These are phyloP conservation scores for Erodium texanum DNA, from an alignment of 441 rosid species.

Conservation along the genomic window DNA sequence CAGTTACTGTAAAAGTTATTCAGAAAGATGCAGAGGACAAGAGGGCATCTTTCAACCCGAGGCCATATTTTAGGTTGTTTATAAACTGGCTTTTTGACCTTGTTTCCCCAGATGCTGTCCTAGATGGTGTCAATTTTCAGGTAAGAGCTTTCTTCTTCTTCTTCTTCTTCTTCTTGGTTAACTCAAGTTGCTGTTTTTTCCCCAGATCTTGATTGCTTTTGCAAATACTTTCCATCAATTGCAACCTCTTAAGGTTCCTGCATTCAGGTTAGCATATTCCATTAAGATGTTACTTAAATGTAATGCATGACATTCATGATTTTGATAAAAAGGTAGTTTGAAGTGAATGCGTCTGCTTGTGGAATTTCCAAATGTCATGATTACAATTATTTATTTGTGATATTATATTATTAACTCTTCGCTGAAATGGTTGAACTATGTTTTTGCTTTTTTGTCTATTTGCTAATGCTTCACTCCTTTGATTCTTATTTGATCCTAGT, in stretches of 20 bases:
- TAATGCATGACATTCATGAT: background rate
- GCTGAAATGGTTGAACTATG: background rate
- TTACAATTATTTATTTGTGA: background rate
- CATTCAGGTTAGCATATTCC: slow-evolving; percentile 20
- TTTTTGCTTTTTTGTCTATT: background rate
- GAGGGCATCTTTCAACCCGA: slow-evolving; percentile 23
- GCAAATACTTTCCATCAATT: slow-evolving; percentile 25
- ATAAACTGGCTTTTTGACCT: slow-evolving; percentile 24
- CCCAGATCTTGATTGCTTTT: slow-evolving; percentile 24
- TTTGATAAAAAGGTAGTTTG: background rate
- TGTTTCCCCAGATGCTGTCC: slow-evolving; percentile 18
- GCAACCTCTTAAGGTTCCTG: slow-evolving; percentile 28
- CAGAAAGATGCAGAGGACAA: slow-evolving; percentile 26
- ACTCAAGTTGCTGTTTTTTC: background rate
- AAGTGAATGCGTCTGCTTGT: background rate
- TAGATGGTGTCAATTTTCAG: slow-evolving; percentile 23
- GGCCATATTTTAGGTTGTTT: slow-evolving; percentile 23
- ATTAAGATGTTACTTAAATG: background rate
- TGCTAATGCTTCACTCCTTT: background rate
- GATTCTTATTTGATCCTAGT: background rate
- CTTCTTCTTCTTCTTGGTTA: background rate
- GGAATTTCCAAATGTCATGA: background rate
- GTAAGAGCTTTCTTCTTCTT: slow-evolving; percentile 6
- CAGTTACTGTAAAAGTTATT: slow-evolving; percentile 19
- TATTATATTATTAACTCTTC: background rate